Evolutionary conservation across 1,284 basidiomycete genomes (phyloP).

Genomic region (Tylopilus sp.): DNA sequence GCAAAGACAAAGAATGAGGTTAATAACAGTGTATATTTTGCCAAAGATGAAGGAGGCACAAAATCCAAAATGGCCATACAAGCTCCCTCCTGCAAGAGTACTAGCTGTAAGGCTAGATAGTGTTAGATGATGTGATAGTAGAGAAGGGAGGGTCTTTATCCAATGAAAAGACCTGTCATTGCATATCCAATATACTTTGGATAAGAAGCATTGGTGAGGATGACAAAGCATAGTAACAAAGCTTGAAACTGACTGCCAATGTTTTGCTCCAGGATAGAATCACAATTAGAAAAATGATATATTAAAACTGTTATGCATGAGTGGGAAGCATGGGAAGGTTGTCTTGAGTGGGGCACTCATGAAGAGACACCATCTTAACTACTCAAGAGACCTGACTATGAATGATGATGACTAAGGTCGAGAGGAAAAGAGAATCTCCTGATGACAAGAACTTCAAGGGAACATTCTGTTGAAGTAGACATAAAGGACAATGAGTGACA

Average conservation of each 20-base stretch:
- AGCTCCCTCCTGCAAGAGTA: not conserved
- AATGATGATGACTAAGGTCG: no score
- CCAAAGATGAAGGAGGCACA: not conserved
- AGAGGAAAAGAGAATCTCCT: no score
- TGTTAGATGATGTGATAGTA: not conserved
- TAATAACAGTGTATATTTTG: conserved; percentile 38
- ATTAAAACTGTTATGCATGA: no score
- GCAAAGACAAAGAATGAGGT: conserved; percentile 59
- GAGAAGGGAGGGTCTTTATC: not conserved
- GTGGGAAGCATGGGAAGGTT: no score
- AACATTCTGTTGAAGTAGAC: no score
- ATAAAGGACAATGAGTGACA: no score
- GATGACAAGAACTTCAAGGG: no score
- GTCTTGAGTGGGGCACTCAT: no score
- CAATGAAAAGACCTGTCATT: not conserved
- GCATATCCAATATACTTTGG: not conserved
- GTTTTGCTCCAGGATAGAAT: conserved; percentile 55
- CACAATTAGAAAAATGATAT: conserved; percentile 56
- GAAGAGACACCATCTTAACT: no score
- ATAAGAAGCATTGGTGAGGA: not conserved
- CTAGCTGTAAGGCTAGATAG: not conserved
- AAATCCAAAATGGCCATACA: not conserved
- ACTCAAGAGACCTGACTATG: no score
- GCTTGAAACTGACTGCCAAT: conserved; percentile 24
- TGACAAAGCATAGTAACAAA: not conserved